Evolutionary conservation across 1,139 yeast genomes (phyloP), one percentile per base, ranked within the genome.

Genomic region (Scheffersomyces cryptocercus): DNA sequence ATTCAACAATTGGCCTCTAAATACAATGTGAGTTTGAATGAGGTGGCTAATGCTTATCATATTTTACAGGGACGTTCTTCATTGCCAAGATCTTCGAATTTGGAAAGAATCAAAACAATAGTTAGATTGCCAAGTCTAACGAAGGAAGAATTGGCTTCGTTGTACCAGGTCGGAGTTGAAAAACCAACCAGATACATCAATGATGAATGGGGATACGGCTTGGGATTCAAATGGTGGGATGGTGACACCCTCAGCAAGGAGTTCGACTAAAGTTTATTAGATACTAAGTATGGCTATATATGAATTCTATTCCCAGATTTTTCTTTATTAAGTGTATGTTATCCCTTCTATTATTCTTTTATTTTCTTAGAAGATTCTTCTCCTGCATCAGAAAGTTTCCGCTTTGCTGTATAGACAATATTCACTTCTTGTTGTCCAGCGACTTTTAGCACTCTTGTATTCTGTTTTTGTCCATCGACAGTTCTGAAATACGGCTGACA

Each of bases 401-500:
- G 39, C 26, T 20, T 20, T 20, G 26, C 26, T 20, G 26, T 20
- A 4, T 5, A 20, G 26, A 8, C 7, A 20, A 6, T 20, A 5
- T 8, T 20, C 7, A 2, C 26, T 5, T 20, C 24, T 34, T 52
- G 52, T 34, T 52, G 52, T 3, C 56, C 56, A 2, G 79, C 79
- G 28, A 73, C 67, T 44, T 70, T 65, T 39, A 74, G 61, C n/a
- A 59, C 56, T 31, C 77, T 58, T 0, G 72, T 65, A 48, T 72
- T 74, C 46, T 72, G 77, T 51, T 70, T 73, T 44, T 71, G 74
- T 28, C 96, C 97, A 60, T 88, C 77, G 1, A 88, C 95, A 7
- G 85, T 82, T 52, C 99, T 77, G 70, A 95, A 90, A 61, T 88
- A 88, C 1, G 99, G 99, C 65, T 93, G 99, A 51, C 96, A 84